Evolutionary conservation across 2,329 filamentous ascomycete genomes (phyloP).

Genomic region (Stachybotrys chartarum): DNA sequence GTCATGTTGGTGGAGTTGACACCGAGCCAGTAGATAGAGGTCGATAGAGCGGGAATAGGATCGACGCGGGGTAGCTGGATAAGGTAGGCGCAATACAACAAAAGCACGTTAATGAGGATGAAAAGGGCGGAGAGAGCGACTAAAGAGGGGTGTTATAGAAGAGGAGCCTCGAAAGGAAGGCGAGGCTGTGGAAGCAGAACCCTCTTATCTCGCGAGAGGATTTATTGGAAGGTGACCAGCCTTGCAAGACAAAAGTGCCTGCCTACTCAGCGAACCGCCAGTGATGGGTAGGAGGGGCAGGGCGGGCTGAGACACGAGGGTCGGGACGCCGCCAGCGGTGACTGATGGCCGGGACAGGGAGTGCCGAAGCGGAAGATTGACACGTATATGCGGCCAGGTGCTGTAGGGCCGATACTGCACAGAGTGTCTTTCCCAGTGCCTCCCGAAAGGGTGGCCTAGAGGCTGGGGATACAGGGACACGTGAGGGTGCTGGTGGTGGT

Average conservation of each 20-base stretch:
- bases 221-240: background rate
- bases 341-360: slow-evolving; percentile 11
- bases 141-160: background rate
- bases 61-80: background rate
- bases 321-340: slow-evolving; percentile 12
- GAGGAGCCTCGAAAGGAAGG: background rate
- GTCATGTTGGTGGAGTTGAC: slow-evolving; percentile 17
- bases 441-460: background rate
- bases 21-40: background rate
- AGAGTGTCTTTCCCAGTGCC: background rate
- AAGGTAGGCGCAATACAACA: background rate
- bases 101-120: no score
- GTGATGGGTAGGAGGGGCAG: slow-evolving; percentile 3
- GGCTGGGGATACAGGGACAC: background rate
- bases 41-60: background rate
- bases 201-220: background rate
- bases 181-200: background rate
- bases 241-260: background rate
- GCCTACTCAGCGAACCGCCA: background rate
- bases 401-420: slow-evolving; percentile 9
- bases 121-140: no score
- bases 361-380: background rate
- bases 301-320: slow-evolving; percentile 15
- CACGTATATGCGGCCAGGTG: slow-evolving; percentile 1
- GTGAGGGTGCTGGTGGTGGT: background rate